These are phyloP conservation scores for Microsporum ferrugineum DNA, from an alignment of 2,329 filamentous ascomycete species.

Conservation along the genomic window DNA sequence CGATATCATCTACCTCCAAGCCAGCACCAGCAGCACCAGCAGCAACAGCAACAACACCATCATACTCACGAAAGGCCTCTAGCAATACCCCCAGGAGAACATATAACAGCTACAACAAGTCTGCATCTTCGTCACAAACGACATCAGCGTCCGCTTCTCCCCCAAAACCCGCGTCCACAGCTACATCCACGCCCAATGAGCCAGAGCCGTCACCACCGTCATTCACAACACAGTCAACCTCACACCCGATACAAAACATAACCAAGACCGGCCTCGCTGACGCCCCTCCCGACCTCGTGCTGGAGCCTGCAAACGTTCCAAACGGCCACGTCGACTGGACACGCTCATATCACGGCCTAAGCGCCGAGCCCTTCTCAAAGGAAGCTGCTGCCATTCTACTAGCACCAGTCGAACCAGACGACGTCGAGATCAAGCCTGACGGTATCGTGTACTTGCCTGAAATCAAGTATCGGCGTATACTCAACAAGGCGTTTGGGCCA, in stretches of 20 bases:
- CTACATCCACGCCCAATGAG: background rate
- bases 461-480: constrained; percentile 88
- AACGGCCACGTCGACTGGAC: constrained; percentile 62
- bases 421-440: constrained; percentile 96
- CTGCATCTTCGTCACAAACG: background rate
- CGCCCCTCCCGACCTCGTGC: constrained; percentile 25
- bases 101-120: constrained; percentile 2
- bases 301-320: background rate
- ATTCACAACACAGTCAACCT: constrained; percentile 5
- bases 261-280: constrained; percentile 29
- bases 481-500: constrained; percentile 85
- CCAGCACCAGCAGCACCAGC: constrained; percentile 12
- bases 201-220: background rate
- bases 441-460: constrained; percentile 93
- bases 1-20: constrained; percentile 6
- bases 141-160: background rate
- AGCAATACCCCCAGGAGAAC: background rate
- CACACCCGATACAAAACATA: constrained; percentile 24
- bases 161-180: background rate
- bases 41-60: background rate
- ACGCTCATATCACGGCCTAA: constrained; percentile 70
- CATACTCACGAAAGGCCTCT: background rate
- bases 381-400: constrained; percentile 60
- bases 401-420: constrained; percentile 53
- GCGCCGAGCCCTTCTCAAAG: constrained; percentile 55